phyloP scores from a whole-genome alignment of 23 red algal genomes.

The Pyropia yezoensis region DNA sequence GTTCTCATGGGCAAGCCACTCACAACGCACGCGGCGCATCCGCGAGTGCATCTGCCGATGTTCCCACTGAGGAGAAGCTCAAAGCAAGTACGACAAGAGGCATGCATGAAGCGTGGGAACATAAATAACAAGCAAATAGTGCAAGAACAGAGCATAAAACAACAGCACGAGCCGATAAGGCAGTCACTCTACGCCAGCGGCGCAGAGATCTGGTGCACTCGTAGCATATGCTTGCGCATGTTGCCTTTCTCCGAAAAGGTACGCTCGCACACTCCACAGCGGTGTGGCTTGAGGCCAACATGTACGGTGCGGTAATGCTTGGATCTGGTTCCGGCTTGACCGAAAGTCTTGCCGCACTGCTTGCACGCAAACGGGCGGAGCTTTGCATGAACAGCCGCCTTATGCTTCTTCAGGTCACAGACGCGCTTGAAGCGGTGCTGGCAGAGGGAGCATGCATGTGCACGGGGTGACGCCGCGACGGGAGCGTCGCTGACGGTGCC shows the following conservation, averaged over 20 bases:
- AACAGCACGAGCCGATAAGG: too few species aligned
- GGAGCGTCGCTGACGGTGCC: too few species aligned
- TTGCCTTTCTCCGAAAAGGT: conserved; percentile 44
- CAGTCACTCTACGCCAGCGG: too few species aligned
- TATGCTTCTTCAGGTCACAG: conserved; percentile 34
- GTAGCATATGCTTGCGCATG: conserved; percentile 38
- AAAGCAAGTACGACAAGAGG: too few species aligned
- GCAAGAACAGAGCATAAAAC: too few species aligned
- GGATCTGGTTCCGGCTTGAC: conserved; percentile 34
- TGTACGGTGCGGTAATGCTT: conserved; percentile 44
- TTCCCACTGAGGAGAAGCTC: too few species aligned
- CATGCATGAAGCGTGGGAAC: too few species aligned
- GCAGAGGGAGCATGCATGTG: conserved; percentile 6
- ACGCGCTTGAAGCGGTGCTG: conserved; percentile 26
- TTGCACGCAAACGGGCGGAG: conserved; percentile 15
- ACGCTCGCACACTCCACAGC: conserved; percentile 16
- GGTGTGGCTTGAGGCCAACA: conserved; percentile 14
- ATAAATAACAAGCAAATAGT: too few species aligned
- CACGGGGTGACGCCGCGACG: too few species aligned
- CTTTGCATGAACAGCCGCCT: conserved; percentile 37
- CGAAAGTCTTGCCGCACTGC: conserved; percentile 20
- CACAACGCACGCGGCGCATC: too few species aligned
- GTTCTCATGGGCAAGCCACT: too few species aligned
- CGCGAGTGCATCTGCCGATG: too few species aligned
- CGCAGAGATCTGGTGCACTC: neutral